Base-by-base conservation (phyloP, 352 stramenopile genomes). In the Globisporangium abappressorium region DNA sequence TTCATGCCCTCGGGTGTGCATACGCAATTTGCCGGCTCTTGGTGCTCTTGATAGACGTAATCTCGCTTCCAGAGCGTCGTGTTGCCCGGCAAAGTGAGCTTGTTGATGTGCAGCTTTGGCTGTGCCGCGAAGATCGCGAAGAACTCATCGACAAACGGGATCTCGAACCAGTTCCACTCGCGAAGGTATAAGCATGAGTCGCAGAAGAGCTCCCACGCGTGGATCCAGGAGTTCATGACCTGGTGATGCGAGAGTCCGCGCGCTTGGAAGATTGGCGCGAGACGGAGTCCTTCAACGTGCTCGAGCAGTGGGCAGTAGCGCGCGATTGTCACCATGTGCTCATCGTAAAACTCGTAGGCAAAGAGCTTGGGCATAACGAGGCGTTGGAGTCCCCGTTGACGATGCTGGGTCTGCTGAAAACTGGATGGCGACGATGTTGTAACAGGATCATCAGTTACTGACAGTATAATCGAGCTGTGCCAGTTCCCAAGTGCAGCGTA, bases 141-240 rank as follows among this genome's bases (percentile, higher is more conserved):
- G 12, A 81, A 57, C 33, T 74, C 72, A 5, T 75, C 74, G 15
- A 70, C 72, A 53, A 76, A 81, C n/a, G 75, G 75, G 41, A 81
- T 66, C 20, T 67, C 68, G 30, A 70, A 69, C 75, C 75, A 81
- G 59, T 79, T 70, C 22, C 72, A 69, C 26, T 61, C 43, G 15
- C 57, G 57, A 46, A 81, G 62, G 15, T 71, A 51, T 14, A 24
- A 60, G 33, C 75, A 81, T 28, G 60, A 66, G 18, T 56, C 56
- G 56, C 74, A 81, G 63, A 81, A 81, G 3, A 65, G 24, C 24
- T 64, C 54, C 72, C 72, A 81, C 34, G 66, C 73, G 20, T 68
- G 41, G 1, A 80, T 66, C 55, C 56, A 70, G 18, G 63, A 76
- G 5, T 51, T 36, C 54, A 70, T 51, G 51, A 80, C 73, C n/a